phyloP scores from a whole-genome alignment of 805 yeast genomes.

The Myxozyma monticola region DNA sequence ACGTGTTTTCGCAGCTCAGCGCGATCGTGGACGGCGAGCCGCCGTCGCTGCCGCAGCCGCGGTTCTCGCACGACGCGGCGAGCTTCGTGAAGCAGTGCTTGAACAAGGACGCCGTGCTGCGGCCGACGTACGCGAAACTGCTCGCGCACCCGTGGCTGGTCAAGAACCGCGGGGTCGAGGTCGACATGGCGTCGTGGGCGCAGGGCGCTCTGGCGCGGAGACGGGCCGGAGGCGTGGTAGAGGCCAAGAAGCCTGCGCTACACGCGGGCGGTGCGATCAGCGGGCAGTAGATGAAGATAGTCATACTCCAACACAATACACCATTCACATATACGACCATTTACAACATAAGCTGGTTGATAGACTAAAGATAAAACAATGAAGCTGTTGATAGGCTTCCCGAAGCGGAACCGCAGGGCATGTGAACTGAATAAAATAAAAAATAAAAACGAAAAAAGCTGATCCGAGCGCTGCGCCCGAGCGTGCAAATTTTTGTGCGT shows the following conservation, averaged over 20 bases:
- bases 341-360: too few relatives aligned
- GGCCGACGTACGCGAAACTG: slow-evolving; percentile 79
- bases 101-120: slow-evolving; percentile 71
- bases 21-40: slow-evolving; percentile 97
- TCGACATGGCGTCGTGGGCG: slow-evolving; percentile 45
- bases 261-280: slow-evolving; percentile 23
- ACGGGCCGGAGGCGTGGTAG: not conserved
- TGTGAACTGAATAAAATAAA: too few relatives aligned
- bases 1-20: slow-evolving; percentile 86
- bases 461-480: too few relatives aligned
- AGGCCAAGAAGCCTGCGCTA: slow-evolving; percentile 17
- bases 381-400: too few relatives aligned
- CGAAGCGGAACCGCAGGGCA: too few relatives aligned
- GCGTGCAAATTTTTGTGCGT: too few relatives aligned
- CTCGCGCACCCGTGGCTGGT: slow-evolving; percentile 82
- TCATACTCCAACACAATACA: too few relatives aligned
- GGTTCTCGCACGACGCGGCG: slow-evolving; percentile 73
- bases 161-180: slow-evolving; percentile 48
- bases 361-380: too few relatives aligned
- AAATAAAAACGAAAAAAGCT: too few relatives aligned
- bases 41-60: slow-evolving; percentile 66
- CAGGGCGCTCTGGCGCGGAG: slow-evolving; percentile 11
- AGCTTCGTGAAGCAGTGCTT: slow-evolving; percentile 71
- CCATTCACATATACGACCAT: too few relatives aligned
- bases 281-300: too few relatives aligned